Base-by-base conservation (phyloP, 2,329 filamentous ascomycete species). In the Ustilaginoidea virens region DNA sequence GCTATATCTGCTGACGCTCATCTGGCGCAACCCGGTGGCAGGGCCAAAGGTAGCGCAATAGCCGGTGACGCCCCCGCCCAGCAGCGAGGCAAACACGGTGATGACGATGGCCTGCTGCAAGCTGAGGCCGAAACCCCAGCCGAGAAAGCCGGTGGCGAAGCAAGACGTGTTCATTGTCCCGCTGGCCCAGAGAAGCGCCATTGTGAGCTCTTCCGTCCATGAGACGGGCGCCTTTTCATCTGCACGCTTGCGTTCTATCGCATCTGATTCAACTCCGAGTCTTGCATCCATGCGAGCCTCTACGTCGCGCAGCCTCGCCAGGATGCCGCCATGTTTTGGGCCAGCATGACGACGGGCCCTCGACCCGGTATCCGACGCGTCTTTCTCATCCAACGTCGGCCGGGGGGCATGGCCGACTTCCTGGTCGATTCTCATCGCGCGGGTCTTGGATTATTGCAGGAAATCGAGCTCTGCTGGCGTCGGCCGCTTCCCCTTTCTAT, bases 151-250 rank as follows among this genome's bases (percentile, higher is more conserved):
- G 0, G 60, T 63, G 3, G 60, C 51, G 33, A 67, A 65, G 40
- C 61, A 66, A 21, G 53, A 57, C 16, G 58, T 52, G 40, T 66
- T 66, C 54, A 66, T 58, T 1, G 60, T 65, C 7, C 54, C 57
- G 25, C 53, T 58, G 13, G 63, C 60, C 63, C 63, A 68, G 32
- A 68, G 48, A 33, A 64, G 43, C 8, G 60, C 61, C 63, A 67
- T 68, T 32, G 53, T 52, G 31, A 58, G 42, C 34, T 56, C 55
- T 39, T 58, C 57, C 13, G 45, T 48, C 48, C 48, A 55, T 8
- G 42, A 35, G 7, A 45, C 42, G 17, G 29, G 26, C 14, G 35
- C 30, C 24, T 47, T 48, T 23, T 62, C 53, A 41, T 62, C 55
- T 19, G 61, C 54, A 5, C 49, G 49, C 36, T 61, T 59, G 31